These are phyloP conservation scores for Perilla frutescens DNA, from an alignment of 257 asterid genomes.

Conservation along the genomic window DNA sequence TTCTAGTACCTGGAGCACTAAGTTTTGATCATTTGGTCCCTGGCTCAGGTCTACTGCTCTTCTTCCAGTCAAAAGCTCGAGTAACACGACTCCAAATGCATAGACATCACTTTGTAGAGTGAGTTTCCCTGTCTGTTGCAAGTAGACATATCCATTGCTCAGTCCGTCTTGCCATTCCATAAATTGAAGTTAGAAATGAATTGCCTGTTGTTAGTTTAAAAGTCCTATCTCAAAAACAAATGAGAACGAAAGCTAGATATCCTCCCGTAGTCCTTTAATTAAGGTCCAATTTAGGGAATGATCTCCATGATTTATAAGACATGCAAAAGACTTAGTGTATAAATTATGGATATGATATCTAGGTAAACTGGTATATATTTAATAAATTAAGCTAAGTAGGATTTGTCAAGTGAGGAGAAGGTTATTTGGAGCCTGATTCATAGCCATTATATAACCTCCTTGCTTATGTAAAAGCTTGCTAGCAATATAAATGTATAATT, in stretches of 20 bases:
- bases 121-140: slow-evolving; percentile 94
- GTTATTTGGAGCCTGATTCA: background rate
- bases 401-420: background rate
- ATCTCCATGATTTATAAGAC: background rate
- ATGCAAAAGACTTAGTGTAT: background rate
- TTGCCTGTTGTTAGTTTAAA: slow-evolving; percentile 12
- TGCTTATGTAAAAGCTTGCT: background rate
- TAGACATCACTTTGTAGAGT: slow-evolving; percentile 97
- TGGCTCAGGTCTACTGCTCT: slow-evolving; percentile 94
- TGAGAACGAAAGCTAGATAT: background rate
- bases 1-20: slow-evolving; percentile 79
- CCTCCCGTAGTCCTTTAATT: background rate
- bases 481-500: background rate
- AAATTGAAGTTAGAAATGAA: slow-evolving; percentile 36
- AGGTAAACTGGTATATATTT: background rate
- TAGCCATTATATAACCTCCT: background rate
- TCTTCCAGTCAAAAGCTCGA: slow-evolving; percentile 96
- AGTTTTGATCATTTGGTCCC: slow-evolving; percentile 92
- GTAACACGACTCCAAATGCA: slow-evolving; percentile 95
- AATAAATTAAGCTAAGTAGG: background rate
- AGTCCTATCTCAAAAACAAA: slow-evolving; percentile 24
- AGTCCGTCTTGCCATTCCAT: slow-evolving; percentile 45
- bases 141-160: slow-evolving; percentile 49
- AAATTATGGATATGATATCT: background rate
- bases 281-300: background rate